Evolutionary conservation across 345 rosid species (phyloP), one percentile per base, ranked within the genome.

Genomic region (Citrus hindsii): DNA sequence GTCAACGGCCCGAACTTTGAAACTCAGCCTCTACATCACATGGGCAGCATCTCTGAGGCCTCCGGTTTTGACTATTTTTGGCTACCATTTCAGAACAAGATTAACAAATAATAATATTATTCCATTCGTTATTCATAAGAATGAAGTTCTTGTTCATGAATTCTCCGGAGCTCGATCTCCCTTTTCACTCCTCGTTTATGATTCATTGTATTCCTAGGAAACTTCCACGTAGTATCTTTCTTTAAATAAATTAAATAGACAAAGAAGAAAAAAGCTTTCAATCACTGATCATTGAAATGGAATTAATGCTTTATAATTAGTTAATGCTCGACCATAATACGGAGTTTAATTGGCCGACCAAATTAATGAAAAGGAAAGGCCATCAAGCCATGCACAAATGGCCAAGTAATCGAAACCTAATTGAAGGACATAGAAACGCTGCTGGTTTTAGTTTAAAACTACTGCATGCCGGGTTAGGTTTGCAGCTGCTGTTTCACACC

Each of bases 361-460:
- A 46, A 46, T 46, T 46, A 46, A 63, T 40, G 38, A 16, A 30
- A 64, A 59, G 28, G 21, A 37, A 61, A 76, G 42, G 72, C 73
- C 77, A 61, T 72, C 3, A 12, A 16, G 51, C 18, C 51, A 46
- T 46, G 76, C 61, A 72, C 37, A 37, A 46, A 37, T 60, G 42
- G 75, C 55, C 70, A 73, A 76, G 51, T 42, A 62, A 62, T 37
- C 51, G 30, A 37, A 40, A 75, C 58, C 27, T 56, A 79, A 83
- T 62, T 67, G 60, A 28, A 60, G 58, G 74, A 79, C 77, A 75
- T 64, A 76, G 51, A 6, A 46, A n/a, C 51, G 84, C 84, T 66
- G 80, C 82, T 78, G 86, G 82, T 84, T 78, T 84, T 84, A n/a
- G 32, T 61, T 64, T 55, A 73, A 53, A 76, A 80, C 76, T 25